Base-by-base conservation (phyloP, 768 basidiomycete genomes). In the Auriculariales sp. region DNA sequence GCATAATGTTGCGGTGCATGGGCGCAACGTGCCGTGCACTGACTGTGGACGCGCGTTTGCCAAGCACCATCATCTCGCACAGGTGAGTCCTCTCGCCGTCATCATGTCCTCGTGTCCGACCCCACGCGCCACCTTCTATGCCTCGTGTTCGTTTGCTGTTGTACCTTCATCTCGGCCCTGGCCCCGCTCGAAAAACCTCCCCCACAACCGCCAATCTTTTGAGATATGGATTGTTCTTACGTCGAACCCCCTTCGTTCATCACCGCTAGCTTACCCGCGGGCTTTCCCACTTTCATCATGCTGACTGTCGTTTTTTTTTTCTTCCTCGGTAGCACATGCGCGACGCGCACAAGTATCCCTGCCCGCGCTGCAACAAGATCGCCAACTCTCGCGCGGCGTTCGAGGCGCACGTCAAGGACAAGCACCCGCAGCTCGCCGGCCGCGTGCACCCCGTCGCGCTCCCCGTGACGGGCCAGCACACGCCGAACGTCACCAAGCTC, bases 271-370 rank as follows among this genome's bases (percentile, higher is more conserved):
- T 36, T 7, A 15, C 34, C 15, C 9, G 10, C 35, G 10, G n/a
- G 5, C 35, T 1, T 1, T 36, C 35, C 35, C 15, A 15, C 35
- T n/a, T n/a, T 6, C 1, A 3, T 10, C 4, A 4, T n/a, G 7
- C 35, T 15, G 35, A 15, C 15, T 36, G 9, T 14, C 4, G 36
- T 14, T 22, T n/a, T 3, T 12, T 17, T 7, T 36, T 17, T 17
- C 5, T 36, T 7, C 35, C 5, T 12, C n/a, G 6, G n/a, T 25
- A 44, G 39, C 39, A 44, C 27, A 44, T 44, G 39, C 39, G 39
- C 39, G 39, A 44, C 39, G 39, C 39, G 39, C 39, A 44, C 39
- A 44, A 44, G 22, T 44, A 44, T 19, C 39, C 39, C 10, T 44
- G 39, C 39, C 39, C 39, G 22, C 39, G 39, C 7, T 44, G 39